These are phyloP conservation scores for Pseudotulostoma volvatum DNA, from an alignment of 495 filamentous ascomycete species.

Conservation along the genomic window DNA sequence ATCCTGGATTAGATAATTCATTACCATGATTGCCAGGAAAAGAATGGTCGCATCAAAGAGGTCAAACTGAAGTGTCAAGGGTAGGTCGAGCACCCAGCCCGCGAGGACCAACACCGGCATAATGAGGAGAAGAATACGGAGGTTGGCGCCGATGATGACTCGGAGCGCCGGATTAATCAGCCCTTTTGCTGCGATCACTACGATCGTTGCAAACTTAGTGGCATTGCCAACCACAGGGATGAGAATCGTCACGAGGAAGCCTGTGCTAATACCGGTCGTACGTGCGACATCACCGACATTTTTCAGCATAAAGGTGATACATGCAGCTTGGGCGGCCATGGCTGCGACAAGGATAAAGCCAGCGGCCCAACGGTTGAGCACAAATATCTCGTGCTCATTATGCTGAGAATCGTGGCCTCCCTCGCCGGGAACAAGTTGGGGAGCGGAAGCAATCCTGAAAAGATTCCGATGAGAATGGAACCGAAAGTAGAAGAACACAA, in stretches of 20 bases:
- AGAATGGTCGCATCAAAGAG: conserved; percentile 21
- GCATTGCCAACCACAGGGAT: conserved; percentile 16
- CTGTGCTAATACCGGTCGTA: conserved; percentile 6
- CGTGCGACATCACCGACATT: conserved; percentile 9
- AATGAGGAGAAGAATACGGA: conserved; percentile 19
- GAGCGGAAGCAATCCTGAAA: conserved; percentile 5
- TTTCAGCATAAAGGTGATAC: conserved; percentile 12
- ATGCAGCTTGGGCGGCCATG: conserved; percentile 6
- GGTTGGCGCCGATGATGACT: conserved; percentile 11
- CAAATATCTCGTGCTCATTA: conserved; percentile 1
- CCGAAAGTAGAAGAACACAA: conserved; percentile 46
- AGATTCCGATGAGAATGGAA: conserved; percentile 13
- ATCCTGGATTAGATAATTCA: conserved; percentile 37
- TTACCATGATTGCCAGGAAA: conserved; percentile 19
- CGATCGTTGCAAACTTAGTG: conserved; percentile 10
- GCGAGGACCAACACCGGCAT: conserved; percentile 21
- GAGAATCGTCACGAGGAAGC: conserved; percentile 12
- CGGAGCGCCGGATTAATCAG: conserved; percentile 14
- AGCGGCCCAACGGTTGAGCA: conserved; percentile 6
- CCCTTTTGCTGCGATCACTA: conserved; percentile 6
- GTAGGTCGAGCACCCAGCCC: conserved; percentile 19
- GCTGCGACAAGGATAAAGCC: conserved; percentile 2
- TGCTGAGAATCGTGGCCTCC: background rate
- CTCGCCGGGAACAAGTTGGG: background rate
- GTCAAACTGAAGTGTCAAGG: conserved; percentile 19